A percentile compares a stretch with the other conserved stretches of the same genome.
Evolutionary conservation across 1,139 yeast species (phyloP).

Genomic region (Suhomyces bokatorum): DNA sequence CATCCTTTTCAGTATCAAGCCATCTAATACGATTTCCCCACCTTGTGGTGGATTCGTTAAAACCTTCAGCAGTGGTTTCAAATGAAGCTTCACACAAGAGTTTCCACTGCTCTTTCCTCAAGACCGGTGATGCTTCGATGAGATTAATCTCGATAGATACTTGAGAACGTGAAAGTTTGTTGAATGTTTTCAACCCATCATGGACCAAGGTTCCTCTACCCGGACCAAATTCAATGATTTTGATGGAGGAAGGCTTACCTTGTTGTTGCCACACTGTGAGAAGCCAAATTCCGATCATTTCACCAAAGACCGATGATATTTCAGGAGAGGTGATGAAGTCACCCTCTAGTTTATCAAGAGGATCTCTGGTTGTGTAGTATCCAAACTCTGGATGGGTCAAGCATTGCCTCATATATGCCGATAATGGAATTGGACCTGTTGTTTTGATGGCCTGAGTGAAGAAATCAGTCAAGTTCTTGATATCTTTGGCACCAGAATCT

Average conservation of each 20-base stretch:
- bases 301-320: constrained; percentile 86
- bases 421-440: constrained; percentile 74
- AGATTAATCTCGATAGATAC: constrained; percentile 48
- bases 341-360: constrained; percentile 61
- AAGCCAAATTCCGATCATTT: constrained; percentile 77
- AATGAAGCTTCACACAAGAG: constrained; percentile 40
- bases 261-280: constrained; percentile 63
- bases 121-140: constrained; percentile 72
- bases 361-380: constrained; percentile 77
- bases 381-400: constrained; percentile 77
- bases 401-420: constrained; percentile 81
- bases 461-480: constrained; percentile 40
- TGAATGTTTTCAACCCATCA: constrained; percentile 56
- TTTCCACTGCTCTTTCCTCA: constrained; percentile 58
- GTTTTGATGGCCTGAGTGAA: constrained; percentile 58
- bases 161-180: constrained; percentile 36
- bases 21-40: constrained; percentile 62
- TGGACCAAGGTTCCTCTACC: constrained; percentile 80
- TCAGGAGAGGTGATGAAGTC: constrained; percentile 88
- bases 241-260: constrained; percentile 46
- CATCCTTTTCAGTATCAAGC: constrained; percentile 69
- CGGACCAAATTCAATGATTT: constrained; percentile 85
- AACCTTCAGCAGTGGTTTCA: constrained; percentile 31
- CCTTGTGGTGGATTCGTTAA: constrained; percentile 42
- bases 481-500: constrained; percentile 16